These are phyloP conservation scores for Colletotrichum salicis DNA, from an alignment of 2,329 filamentous ascomycete genomes.

Conservation along the genomic window DNA sequence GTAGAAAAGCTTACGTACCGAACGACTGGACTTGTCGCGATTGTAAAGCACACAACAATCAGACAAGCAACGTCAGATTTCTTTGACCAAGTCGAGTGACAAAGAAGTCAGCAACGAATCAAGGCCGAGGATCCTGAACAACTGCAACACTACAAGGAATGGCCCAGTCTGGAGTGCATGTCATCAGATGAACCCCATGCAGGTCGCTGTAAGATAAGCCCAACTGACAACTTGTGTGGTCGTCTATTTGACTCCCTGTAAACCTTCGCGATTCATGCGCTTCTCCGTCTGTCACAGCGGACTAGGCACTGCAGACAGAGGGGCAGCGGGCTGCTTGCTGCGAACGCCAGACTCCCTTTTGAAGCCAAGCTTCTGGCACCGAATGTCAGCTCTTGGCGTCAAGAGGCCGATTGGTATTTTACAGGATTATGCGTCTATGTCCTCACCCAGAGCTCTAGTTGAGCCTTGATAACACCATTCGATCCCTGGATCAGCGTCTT, in stretches of 20 bases:
- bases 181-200: slow-evolving; percentile 3
- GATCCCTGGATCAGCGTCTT: neutral
- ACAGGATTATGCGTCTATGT: neutral
- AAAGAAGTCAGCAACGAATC: neutral
- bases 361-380: neutral
- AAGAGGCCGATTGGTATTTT: neutral
- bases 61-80: neutral
- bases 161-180: neutral
- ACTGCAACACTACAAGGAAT: neutral
- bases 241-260: neutral
- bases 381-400: neutral
- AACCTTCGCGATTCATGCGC: slow-evolving; percentile 24
- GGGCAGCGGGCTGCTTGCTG: neutral
- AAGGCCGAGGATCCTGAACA: neutral
- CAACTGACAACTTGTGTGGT: neutral
- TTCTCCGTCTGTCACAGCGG: slow-evolving; percentile 7
- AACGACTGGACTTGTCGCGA: neutral
- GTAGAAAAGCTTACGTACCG: neutral
- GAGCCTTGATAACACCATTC: neutral
- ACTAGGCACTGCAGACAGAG: slow-evolving; percentile 2
- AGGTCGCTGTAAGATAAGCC: neutral
- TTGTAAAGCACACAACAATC: neutral
- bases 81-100: neutral
- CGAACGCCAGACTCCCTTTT: neutral
- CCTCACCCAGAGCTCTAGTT: neutral